These are phyloP conservation scores for Helicosporidium sp. DNA, from an alignment of 139 green algal species.

Conservation along the genomic window DNA sequence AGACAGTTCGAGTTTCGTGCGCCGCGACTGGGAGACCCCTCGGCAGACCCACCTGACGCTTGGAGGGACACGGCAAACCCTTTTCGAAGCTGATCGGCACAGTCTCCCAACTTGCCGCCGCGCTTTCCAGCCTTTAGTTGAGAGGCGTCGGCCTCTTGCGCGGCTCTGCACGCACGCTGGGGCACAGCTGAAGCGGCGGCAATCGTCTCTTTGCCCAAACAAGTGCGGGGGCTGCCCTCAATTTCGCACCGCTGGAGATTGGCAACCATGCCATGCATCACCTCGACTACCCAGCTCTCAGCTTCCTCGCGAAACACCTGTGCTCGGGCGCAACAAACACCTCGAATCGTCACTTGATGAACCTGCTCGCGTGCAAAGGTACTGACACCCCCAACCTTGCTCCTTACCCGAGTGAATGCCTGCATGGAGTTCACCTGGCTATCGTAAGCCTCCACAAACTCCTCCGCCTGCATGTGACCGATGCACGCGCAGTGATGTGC, in stretches of 20 bases:
- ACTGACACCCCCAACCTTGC: neutral
- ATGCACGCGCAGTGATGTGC: conserved; percentile 12
- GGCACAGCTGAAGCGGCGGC: neutral
- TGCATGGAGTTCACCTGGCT: conserved; percentile 9
- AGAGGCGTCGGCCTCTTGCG: conserved; percentile 26
- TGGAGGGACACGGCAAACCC: conserved; percentile 31
- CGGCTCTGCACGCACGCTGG: conserved; percentile 3
- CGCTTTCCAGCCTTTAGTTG: conserved; percentile 8
- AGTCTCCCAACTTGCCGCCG: conserved; percentile 28
- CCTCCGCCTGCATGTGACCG: conserved; percentile 10
- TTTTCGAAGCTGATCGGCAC: conserved; percentile 37
- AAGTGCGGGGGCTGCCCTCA: neutral
- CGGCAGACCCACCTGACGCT: conserved; percentile 5
- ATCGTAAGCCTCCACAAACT: conserved; percentile 17
- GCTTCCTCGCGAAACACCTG: conserved; percentile 23
- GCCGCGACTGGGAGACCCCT: too few relatives aligned
- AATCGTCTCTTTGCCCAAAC: neutral
- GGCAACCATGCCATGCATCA: conserved; percentile 26
- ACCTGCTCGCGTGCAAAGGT: neutral
- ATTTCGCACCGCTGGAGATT: conserved; percentile 10
- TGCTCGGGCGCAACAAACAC: neutral
- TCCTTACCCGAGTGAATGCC: conserved; percentile 14
- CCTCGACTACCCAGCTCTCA: conserved; percentile 20
- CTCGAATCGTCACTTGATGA: neutral
- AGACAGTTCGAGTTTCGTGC: too few relatives aligned